phyloP scores from a whole-genome alignment of 2,329 filamentous ascomycete genomes.

The Exophiala calicioides region DNA sequence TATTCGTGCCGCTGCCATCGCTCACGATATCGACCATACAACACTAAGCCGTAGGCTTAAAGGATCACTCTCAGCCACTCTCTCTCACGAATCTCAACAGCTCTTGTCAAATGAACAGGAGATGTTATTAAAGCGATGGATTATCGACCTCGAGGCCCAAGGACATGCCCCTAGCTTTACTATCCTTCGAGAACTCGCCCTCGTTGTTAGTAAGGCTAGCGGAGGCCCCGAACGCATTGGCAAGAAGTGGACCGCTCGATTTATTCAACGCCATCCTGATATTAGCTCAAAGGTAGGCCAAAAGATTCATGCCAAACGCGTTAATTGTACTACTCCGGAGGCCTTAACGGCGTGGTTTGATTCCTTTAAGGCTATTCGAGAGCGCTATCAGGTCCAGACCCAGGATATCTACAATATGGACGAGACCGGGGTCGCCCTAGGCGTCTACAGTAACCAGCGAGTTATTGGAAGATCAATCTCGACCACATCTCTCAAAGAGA shows the following conservation, averaged over 20 bases:
- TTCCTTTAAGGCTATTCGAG: background rate
- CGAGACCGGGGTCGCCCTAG: slow-evolving; percentile 20
- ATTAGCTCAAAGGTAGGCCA: slow-evolving; percentile 24
- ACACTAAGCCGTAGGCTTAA: slow-evolving; percentile 4
- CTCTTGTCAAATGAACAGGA: slow-evolving; percentile 14
- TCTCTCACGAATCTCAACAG: slow-evolving; percentile 9
- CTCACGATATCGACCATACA: slow-evolving; percentile 2
- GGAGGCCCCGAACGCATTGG: slow-evolving; percentile 3
- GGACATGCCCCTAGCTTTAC: slow-evolving; percentile 13
- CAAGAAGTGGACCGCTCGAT: slow-evolving; percentile 27
- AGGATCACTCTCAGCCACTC: background rate
- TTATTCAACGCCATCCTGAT: slow-evolving; percentile 28
- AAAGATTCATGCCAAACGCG: slow-evolving; percentile 23
- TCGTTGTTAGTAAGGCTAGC: background rate
- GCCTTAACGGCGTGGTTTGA: slow-evolving; percentile 9
- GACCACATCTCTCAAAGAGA: slow-evolving; percentile 11
- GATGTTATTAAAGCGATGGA: slow-evolving; percentile 13
- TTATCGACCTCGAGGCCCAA: slow-evolving; percentile 13
- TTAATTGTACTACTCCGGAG: slow-evolving; percentile 25
- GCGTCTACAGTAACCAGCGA: slow-evolving; percentile 14
- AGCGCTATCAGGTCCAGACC: slow-evolving; percentile 15
- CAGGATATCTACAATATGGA: slow-evolving; percentile 30
- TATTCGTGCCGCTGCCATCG: slow-evolving; percentile 8
- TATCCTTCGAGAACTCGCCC: slow-evolving; percentile 7
- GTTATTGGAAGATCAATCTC: slow-evolving; percentile 11